These are phyloP conservation scores for Amphicarpaea edgeworthii DNA, from an alignment of 306 rosid genomes.

Conservation along the genomic window DNA sequence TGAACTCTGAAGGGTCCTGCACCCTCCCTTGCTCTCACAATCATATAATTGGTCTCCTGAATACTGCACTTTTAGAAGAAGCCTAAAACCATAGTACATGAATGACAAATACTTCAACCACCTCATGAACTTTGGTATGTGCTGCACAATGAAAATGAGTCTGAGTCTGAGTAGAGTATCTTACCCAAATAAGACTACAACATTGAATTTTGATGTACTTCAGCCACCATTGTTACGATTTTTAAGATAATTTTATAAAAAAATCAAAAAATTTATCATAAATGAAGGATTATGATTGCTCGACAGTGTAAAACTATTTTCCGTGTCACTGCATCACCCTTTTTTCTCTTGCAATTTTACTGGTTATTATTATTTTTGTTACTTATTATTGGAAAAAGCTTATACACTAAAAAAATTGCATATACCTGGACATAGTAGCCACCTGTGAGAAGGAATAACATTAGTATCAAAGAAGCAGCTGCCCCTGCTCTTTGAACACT, in stretches of 20 bases:
- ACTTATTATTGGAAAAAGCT: conserved; percentile 3
- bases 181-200: too few species aligned
- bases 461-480: conserved; percentile 82
- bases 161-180: too few species aligned
- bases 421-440: conserved; percentile 95
- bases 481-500: conserved; percentile 83
- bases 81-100: conserved; percentile 89
- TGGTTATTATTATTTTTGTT: background rate
- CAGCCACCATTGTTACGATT: too few species aligned
- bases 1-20: conserved; percentile 76
- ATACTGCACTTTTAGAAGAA: conserved; percentile 88
- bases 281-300: too few species aligned
- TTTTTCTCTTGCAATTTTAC: background rate
- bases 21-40: conserved; percentile 77
- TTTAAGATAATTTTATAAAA: too few species aligned
- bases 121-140: conserved; percentile 81
- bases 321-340: too few species aligned
- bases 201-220: too few species aligned
- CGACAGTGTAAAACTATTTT: too few species aligned
- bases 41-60: conserved; percentile 82
- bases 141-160: conserved; percentile 54
- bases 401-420: background rate
- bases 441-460: conserved; percentile 94
- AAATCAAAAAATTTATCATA: too few species aligned
- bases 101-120: conserved; percentile 93